A percentile compares a stretch with the other conserved stretches of the same genome.
These are phyloP conservation scores for Diphasiastrum complanatum DNA, from an alignment of 83 land plant species.

Conservation along the genomic window DNA sequence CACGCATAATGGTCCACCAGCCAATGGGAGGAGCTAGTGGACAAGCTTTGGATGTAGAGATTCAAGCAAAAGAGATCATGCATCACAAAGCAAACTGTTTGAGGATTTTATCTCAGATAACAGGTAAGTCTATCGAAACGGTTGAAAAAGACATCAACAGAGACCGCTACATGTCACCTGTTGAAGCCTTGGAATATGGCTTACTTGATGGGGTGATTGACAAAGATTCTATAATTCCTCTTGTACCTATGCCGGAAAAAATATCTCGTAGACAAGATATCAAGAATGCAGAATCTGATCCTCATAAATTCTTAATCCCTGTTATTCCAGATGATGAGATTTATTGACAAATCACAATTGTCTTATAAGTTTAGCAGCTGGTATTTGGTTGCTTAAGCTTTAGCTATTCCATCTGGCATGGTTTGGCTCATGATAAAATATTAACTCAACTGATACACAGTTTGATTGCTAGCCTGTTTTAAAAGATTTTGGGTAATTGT, in stretches of 20 bases:
- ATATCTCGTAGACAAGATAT: constrained; percentile 2
- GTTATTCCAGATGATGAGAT: constrained; percentile 28
- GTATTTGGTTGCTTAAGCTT: no score
- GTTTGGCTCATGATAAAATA: no score
- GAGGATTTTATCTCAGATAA: constrained; percentile 36
- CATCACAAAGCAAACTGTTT: constrained; percentile 33
- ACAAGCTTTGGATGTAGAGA: constrained; percentile 41
- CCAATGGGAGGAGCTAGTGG: constrained; percentile 46
- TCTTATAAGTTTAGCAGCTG: no score
- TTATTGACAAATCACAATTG: constrained; percentile 9
- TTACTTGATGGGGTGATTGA: constrained; percentile 22
- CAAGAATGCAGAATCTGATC: constrained; percentile 22
- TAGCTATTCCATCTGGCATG: no score
- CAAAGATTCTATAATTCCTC: constrained; percentile 14
- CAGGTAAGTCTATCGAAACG: constrained; percentile 24
- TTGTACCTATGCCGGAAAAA: constrained; percentile 15
- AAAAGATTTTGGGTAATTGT: no score
- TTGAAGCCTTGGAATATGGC: constrained; percentile 23
- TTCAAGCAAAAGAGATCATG: constrained; percentile 44
- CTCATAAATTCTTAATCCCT: constrained; percentile 18
- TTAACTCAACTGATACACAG: no score
- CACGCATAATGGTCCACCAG: constrained; percentile 43
- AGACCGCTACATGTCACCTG: constrained; percentile 21
- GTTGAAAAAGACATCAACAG: constrained; percentile 23
- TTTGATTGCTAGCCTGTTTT: no score